These are phyloP conservation scores for Gynandropsis gynandra DNA, from an alignment of 345 rosid genomes.

Conservation along the genomic window DNA sequence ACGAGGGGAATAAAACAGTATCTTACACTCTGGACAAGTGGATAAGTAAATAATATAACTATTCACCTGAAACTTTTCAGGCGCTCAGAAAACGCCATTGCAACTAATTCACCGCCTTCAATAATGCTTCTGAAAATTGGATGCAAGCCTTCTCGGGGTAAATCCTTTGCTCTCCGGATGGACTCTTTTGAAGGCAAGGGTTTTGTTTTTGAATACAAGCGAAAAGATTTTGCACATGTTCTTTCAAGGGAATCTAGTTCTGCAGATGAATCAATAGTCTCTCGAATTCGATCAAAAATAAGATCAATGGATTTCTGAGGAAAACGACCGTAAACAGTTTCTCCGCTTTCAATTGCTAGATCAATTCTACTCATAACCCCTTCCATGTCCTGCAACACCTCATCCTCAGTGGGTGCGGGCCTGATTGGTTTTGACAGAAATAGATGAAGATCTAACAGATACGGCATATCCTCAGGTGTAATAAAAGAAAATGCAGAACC, in stretches of 20 bases:
- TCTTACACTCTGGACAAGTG: background rate
- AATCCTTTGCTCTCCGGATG: conserved; percentile 71
- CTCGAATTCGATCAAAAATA: conserved; percentile 62
- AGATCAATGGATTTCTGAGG: conserved; percentile 87
- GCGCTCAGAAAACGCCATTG: conserved; percentile 87
- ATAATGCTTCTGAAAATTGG: conserved; percentile 69
- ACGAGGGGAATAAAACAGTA: background rate
- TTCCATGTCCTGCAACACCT: conserved; percentile 75
- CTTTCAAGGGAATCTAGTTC: conserved; percentile 63
- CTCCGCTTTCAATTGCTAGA: conserved; percentile 68
- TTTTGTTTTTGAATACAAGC: conserved; percentile 78
- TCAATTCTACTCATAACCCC: conserved; percentile 64
- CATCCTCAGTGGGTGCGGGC: conserved; percentile 89
- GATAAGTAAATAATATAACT: background rate
- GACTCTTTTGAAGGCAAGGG: conserved; percentile 87
- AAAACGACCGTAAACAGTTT: conserved; percentile 86
- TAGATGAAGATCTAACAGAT: conserved; percentile 83
- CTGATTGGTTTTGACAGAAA: conserved; percentile 81
- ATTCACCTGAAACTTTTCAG: conserved; percentile 75
- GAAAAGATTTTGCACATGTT: conserved; percentile 78
- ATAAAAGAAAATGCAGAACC: conserved; percentile 89
- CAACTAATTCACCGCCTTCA: conserved; percentile 79
- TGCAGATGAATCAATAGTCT: conserved; percentile 71
- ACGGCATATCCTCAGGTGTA: conserved; percentile 87
- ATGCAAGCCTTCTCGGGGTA: conserved; percentile 83